A percentile compares a stretch with the other conserved stretches of the same genome.
Evolutionary conservation across 202 grass and related monocot genomes (phyloP).

Genomic region (Schoenoplectus tabernaemontani): DNA sequence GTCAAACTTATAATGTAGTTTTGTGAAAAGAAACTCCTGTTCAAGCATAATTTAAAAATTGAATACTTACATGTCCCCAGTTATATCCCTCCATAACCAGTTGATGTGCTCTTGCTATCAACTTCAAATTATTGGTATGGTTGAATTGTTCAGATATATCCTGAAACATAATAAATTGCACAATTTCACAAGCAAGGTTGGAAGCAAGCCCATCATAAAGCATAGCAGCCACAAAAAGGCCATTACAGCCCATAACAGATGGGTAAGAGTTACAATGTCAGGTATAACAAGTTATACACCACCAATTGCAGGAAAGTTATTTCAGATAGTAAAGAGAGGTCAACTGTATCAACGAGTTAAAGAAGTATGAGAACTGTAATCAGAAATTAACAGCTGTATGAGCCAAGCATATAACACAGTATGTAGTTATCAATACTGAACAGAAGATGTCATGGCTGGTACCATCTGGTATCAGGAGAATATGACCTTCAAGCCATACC

Average conservation of each 20-base stretch:
- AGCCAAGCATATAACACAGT: background rate
- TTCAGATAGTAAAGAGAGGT: constrained; percentile 1
- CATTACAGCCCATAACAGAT: background rate
- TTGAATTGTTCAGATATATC: constrained; percentile 80
- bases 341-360: background rate
- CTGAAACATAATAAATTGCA: constrained; percentile 29
- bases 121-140: constrained; percentile 62
- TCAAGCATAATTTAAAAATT: background rate
- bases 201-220: background rate
- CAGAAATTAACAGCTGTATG: background rate
- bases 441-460: background rate
- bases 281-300: background rate
- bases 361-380: background rate
- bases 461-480: background rate
- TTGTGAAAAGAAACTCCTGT: background rate
- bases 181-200: background rate
- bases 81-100: constrained; percentile 76
- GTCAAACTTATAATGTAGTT: background rate
- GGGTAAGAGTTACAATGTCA: background rate
- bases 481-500: background rate
- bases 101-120: constrained; percentile 65
- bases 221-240: background rate
- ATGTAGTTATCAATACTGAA: background rate
- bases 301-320: background rate
- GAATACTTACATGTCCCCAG: constrained; percentile 53